These are phyloP conservation scores for Casuarina glauca DNA, from an alignment of 306 rosid species.

Conservation along the genomic window DNA sequence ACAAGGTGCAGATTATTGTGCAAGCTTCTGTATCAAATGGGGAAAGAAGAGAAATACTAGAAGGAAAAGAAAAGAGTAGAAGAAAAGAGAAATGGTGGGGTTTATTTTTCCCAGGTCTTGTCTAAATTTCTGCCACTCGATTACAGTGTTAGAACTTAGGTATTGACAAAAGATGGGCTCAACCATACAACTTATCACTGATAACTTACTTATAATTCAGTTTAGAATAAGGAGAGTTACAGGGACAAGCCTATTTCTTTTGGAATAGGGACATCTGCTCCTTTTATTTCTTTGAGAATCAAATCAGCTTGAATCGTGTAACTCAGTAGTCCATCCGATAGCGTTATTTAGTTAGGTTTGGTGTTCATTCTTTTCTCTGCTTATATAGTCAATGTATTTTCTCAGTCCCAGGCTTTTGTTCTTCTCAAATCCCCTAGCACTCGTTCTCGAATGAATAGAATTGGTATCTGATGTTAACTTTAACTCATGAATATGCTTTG, in stretches of 20 bases:
- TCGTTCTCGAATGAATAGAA: constrained; percentile 4
- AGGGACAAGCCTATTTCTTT: background rate
- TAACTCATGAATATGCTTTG: constrained; percentile 1
- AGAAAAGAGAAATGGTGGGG: too few relatives aligned
- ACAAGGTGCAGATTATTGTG: background rate
- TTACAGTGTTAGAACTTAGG: too few relatives aligned
- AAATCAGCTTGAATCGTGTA: background rate
- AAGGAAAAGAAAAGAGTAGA: too few relatives aligned
- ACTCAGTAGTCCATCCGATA: background rate
- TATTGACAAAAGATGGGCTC: too few relatives aligned
- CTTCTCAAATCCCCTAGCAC: constrained; percentile 10
- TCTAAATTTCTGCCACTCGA: too few relatives aligned
- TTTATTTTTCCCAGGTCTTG: too few relatives aligned
- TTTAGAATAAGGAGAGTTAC: too few relatives aligned
- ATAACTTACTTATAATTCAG: too few relatives aligned
- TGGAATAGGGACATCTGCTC: background rate
- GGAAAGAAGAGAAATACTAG: background rate
- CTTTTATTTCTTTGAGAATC: background rate
- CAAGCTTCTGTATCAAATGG: background rate
- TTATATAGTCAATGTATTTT: background rate
- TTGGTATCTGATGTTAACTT: constrained; percentile 14
- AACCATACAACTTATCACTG: too few relatives aligned
- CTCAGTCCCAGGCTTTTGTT: background rate
- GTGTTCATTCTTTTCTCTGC: background rate
- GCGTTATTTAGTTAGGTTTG: background rate